Evolutionary conservation across 306 rosid species (phyloP), one percentile per base, ranked within the genome.

Genomic region (Sphenostylis stenocarpa): DNA sequence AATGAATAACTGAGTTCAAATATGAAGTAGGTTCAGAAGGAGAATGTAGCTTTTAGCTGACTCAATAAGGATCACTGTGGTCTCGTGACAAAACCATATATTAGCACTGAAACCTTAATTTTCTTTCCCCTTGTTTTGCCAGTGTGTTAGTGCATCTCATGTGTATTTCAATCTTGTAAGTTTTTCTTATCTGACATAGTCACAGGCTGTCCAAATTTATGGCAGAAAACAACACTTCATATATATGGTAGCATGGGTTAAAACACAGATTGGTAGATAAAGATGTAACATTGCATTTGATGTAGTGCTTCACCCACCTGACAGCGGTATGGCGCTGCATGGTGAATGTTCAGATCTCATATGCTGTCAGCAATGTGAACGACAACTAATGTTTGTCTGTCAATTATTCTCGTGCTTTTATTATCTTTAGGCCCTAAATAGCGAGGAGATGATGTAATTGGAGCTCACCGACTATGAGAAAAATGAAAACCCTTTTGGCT

Each of bases 361-460:
- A 48, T 64, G 58, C 33, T 69, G 39, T 75, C 70, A 65, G 11
- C 70, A 38, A 70, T 73, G 78, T 65, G 67, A 85, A 81, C 58
- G 70, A 64, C 86, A 70, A 75, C 75, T 47, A 62, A 64, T 77
- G 62, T 55, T 69, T 85, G 86, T 81, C 72, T 70, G 70, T 70
- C 83, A 90, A 90, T 86, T 75, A 85, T 85, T 89, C 66, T 62
- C 47, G 39, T 39, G 73, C 26, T 66, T 80, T 82, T 79, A 67
- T 84, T 53, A 79, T 84, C 71, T 47, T 72, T 67, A 70, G 82
- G 80, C 70, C 63, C 67, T 67, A 65, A 74, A 65, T 38, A 43
- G 49, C 23, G 65, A 36, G 65, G 84, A 75, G 58, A 73, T 68
- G 76, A 31, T 62, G 77, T 73, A 79, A 82, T 63, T 68, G 56